A percentile compares a stretch with the other conserved stretches of the same genome.
Evolutionary conservation across 2,329 filamentous ascomycete genomes (phyloP).

Genomic region (Elsinoe arachidis): DNA sequence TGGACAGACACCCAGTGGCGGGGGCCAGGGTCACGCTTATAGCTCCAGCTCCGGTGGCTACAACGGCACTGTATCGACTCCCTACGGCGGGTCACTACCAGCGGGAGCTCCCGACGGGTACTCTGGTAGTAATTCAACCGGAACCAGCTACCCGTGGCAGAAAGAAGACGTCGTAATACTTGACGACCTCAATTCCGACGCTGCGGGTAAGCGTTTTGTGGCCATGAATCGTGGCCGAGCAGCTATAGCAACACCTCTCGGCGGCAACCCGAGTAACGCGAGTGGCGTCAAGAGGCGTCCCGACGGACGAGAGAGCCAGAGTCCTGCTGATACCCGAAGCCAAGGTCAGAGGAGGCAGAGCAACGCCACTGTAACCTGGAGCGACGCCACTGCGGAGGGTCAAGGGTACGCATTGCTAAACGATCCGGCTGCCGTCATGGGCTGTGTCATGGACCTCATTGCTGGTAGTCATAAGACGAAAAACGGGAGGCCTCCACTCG

Average conservation of each 20-base stretch:
- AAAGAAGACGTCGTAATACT: slow-evolving; percentile 37
- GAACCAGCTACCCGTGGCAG: slow-evolving; percentile 2
- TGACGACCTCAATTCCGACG: slow-evolving; percentile 44
- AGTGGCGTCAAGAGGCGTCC: neutral
- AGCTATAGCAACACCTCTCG: slow-evolving; percentile 7
- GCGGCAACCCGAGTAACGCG: neutral
- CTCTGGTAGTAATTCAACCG: slow-evolving; percentile 9
- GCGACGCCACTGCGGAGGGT: slow-evolving; percentile 14
- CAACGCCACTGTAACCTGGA: slow-evolving; percentile 40
- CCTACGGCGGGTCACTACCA: slow-evolving; percentile 17
- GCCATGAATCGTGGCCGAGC: slow-evolving; percentile 41
- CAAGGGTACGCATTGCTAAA: slow-evolving; percentile 34
- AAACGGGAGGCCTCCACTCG: slow-evolving; percentile 46
- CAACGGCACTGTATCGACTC: slow-evolving; percentile 20
- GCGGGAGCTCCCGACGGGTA: slow-evolving; percentile 7
- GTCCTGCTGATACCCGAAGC: neutral
- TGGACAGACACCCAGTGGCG: slow-evolving; percentile 29
- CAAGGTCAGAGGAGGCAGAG: neutral
- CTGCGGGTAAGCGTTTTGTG: slow-evolving; percentile 45
- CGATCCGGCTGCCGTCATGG: slow-evolving; percentile 52
- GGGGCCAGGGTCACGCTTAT: slow-evolving; percentile 15
- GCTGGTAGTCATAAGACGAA: slow-evolving; percentile 41
- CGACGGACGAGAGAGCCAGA: neutral
- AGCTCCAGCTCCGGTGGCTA: slow-evolving; percentile 24
- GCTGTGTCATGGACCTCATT: slow-evolving; percentile 49